Percentiles rank a stretch among this genome's conserved stretches.
Evolutionary conservation across 345 rosid genomes (phyloP).

Genomic region (Physaria fendleri): DNA sequence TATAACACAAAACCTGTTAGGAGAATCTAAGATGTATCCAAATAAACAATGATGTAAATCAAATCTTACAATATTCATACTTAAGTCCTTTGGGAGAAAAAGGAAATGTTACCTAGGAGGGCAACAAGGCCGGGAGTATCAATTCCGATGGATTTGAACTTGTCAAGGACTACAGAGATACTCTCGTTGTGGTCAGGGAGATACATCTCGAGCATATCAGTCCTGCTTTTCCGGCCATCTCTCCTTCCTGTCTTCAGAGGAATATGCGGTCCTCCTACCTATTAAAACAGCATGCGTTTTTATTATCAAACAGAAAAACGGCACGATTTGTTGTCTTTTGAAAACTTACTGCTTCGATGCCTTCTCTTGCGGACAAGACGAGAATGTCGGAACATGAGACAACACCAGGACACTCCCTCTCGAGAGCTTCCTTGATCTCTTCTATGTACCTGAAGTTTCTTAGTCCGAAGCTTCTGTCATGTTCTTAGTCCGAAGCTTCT

Average conservation of each 20-base stretch:
- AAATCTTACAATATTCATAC: too few species aligned
- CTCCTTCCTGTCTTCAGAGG: slow-evolving; percentile 90
- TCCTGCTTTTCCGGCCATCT: slow-evolving; percentile 85
- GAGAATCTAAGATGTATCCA: too few species aligned
- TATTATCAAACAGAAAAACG: neutral
- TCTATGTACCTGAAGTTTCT: slow-evolving; percentile 95
- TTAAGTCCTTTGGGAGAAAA: too few species aligned
- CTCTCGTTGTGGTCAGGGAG: slow-evolving; percentile 96
- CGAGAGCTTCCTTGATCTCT: slow-evolving; percentile 83
- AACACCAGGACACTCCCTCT: slow-evolving; percentile 91
- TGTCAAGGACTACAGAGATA: slow-evolving; percentile 78
- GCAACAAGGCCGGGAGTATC: slow-evolving; percentile 83
- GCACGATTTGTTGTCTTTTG: neutral
- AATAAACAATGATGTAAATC: too few species aligned
- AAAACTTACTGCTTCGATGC: slow-evolving; percentile 64
- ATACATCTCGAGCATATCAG: slow-evolving; percentile 62
- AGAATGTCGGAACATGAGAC: slow-evolving; percentile 90
- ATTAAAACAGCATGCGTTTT: slow-evolving; percentile 18
- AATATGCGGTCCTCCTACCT: slow-evolving; percentile 92
- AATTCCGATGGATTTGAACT: slow-evolving; percentile 68
- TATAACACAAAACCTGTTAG: too few species aligned
- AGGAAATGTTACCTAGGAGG: slow-evolving; percentile 24
- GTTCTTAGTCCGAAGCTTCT: too few species aligned
- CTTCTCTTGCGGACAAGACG: slow-evolving; percentile 83
- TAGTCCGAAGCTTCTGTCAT: slow-evolving; percentile 86